Conservation (phyloP, 129 eudicot genomes). For the Smallanthus sonchifolius region DNA sequence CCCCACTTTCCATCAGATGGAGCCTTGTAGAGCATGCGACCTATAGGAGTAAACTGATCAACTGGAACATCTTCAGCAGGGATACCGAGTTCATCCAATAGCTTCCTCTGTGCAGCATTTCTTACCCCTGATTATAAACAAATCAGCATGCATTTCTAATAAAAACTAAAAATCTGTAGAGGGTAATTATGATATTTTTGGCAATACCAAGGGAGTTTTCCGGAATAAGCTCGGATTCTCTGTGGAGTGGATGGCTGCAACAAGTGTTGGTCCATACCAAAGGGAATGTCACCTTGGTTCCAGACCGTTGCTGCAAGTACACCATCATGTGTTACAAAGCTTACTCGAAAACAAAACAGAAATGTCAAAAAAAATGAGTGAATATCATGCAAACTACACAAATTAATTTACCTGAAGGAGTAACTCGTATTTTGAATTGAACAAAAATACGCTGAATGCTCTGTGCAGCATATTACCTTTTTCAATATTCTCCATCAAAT, state of each 20-base stretch:
- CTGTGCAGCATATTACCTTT: constrained; percentile 71
- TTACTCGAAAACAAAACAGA: background rate
- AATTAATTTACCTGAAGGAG: constrained; percentile 74
- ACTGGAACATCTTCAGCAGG: constrained; percentile 89
- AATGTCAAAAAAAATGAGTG: background rate
- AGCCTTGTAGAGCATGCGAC: constrained; percentile 96
- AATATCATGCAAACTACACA: background rate
- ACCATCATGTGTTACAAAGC: background rate
- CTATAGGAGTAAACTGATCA: constrained; percentile 76
- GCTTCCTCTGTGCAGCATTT: constrained; percentile 99
- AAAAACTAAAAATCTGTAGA: background rate
- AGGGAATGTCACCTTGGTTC: constrained; percentile 94
- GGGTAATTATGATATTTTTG: background rate
- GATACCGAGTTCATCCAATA: constrained; percentile 92
- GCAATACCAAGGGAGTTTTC: constrained; percentile 67
- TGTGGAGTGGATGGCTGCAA: constrained; percentile 91
- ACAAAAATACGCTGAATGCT: constrained; percentile 94
- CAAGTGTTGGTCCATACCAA: constrained; percentile 99
- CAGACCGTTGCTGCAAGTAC: constrained; percentile 80
- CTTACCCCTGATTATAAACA: constrained; percentile 57
- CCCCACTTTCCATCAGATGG: constrained; percentile 99
- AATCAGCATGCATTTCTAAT: background rate
- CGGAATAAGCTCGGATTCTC: constrained; percentile 80
- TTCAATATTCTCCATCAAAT: constrained; percentile 87
- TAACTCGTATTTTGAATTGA: constrained; percentile 86